These are phyloP conservation scores for Annulohypoxylon maeteangense DNA, from an alignment of 495 filamentous ascomycete species.

Conservation along the genomic window DNA sequence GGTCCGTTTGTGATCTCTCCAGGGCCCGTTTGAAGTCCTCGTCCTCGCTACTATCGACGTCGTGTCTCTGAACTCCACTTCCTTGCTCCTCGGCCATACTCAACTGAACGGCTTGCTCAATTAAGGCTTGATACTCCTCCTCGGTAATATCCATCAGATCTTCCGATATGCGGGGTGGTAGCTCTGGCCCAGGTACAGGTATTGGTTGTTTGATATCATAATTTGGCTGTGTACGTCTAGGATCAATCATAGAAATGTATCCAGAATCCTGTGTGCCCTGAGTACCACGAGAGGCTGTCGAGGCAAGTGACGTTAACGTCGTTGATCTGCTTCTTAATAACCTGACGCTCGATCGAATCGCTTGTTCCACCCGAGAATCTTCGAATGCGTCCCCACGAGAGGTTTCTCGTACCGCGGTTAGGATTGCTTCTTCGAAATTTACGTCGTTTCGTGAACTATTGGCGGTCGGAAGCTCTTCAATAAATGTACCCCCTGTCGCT, in stretches of 20 bases:
- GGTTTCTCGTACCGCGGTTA: conserved; percentile 71
- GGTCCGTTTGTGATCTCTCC: conserved; percentile 36
- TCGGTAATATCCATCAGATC: conserved; percentile 54
- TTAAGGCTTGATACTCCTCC: conserved; percentile 63
- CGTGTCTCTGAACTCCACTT: conserved; percentile 43
- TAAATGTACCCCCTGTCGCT: conserved; percentile 46
- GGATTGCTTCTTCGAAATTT: conserved; percentile 76
- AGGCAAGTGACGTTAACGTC: conserved; percentile 40
- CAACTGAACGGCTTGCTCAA: conserved; percentile 68
- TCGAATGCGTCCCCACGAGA: conserved; percentile 73
- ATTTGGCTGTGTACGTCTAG: conserved; percentile 43
- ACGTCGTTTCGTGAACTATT: conserved; percentile 47
- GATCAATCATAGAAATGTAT: conserved; percentile 25
- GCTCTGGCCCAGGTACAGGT: conserved; percentile 23
- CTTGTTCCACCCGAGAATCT: conserved; percentile 73
- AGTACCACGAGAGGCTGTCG: conserved; percentile 14
- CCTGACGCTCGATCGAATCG: conserved; percentile 72
- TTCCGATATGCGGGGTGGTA: conserved; percentile 41
- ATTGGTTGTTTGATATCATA: conserved; percentile 23
- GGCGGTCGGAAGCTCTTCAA: conserved; percentile 32
- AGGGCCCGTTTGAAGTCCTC: conserved; percentile 48
- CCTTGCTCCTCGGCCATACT: conserved; percentile 62
- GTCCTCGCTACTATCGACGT: conserved; percentile 56
- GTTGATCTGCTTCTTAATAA: conserved; percentile 61
- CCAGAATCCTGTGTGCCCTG: conserved; percentile 21